Base-by-base conservation (phyloP, 371 early-diverging fungal species). In the Lichtheimia ramosa region DNA sequence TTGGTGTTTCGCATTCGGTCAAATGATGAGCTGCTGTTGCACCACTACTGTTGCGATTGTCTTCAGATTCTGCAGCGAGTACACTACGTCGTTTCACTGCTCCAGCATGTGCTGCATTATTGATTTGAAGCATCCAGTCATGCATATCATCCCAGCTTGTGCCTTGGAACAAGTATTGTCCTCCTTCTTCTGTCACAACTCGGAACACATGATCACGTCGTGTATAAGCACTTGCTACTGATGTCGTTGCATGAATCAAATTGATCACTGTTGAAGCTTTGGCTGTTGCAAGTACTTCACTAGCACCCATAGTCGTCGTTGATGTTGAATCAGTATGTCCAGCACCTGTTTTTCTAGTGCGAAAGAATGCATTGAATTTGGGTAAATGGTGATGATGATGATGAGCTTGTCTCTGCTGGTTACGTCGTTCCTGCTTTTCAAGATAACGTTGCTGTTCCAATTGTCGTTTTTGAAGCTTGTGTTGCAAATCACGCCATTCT, bases 131-230 rank as follows among this genome's bases (percentile, higher is more conserved):
- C 62, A 91, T 85, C 93, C 93, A 93, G 51, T 83, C 88, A 39
- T 82, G 72, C 92, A 93, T 91, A 42, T 92, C 89, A 5, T 86
- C 83, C 20, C 73, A 60, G 40, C 82, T 83, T n/a, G 83, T 69
- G 3, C 87, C 91, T 70, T 92, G 92, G 34, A 92, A 77, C 43
- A 91, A 59, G 43, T 85, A 88, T 71, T 92, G 90, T 0, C 87
- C 90, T 10, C 92, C 93, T 75, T 93, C 93, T 62, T 93, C 93
- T 8, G 90, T 92, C 18, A 91, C 85, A 54, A 93, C 76, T 43
- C 91, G 88, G 65, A 93, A 91, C 13, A 93, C 92, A 71, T 71
- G 87, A 51, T 90, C 89, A 15, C 91, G 83, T 58, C 89, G 89
- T 0, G 86, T 81, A 48, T 89, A 86, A 0, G 82, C 82, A 50